A percentile compares a stretch with the other conserved stretches of the same genome.
Conservation (phyloP, 441 rosid genomes). For the Brassica balearica region DNA sequence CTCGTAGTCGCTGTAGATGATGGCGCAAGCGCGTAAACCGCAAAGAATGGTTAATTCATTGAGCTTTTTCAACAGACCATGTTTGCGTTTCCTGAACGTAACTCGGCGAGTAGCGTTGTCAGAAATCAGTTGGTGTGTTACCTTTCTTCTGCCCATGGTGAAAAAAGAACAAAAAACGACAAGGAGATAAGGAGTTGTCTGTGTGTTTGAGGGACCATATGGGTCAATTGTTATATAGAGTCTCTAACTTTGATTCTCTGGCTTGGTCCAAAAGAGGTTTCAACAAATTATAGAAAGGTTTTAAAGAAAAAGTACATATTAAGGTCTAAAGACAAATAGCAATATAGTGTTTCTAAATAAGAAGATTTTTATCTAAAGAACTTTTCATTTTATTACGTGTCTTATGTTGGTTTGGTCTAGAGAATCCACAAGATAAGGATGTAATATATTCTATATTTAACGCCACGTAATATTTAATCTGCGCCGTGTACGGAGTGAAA, state of each 20-base stretch:
- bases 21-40: constrained; percentile 61
- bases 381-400: constrained; percentile 8
- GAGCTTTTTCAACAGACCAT: constrained; percentile 65
- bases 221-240: constrained; percentile 33
- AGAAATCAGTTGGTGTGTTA: constrained; percentile 53
- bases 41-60: constrained; percentile 67
- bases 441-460: constrained; percentile 20
- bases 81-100: constrained; percentile 63
- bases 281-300: constrained; percentile 21
- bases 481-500: no score
- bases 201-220: not conserved
- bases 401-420: constrained; percentile 23
- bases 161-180: not conserved
- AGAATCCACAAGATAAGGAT: not conserved
- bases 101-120: constrained; percentile 54
- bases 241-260: constrained; percentile 26
- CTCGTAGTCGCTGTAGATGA: constrained; percentile 53
- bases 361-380: constrained; percentile 20
- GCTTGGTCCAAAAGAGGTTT: constrained; percentile 25
- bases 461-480: not conserved
- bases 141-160: constrained; percentile 56
- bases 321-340: constrained; percentile 17
- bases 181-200: constrained; percentile 22
- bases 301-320: not conserved
- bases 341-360: constrained; percentile 26